phyloP scores from a whole-genome alignment of 257 asterid species.

The Solanum corneliomulleri region DNA sequence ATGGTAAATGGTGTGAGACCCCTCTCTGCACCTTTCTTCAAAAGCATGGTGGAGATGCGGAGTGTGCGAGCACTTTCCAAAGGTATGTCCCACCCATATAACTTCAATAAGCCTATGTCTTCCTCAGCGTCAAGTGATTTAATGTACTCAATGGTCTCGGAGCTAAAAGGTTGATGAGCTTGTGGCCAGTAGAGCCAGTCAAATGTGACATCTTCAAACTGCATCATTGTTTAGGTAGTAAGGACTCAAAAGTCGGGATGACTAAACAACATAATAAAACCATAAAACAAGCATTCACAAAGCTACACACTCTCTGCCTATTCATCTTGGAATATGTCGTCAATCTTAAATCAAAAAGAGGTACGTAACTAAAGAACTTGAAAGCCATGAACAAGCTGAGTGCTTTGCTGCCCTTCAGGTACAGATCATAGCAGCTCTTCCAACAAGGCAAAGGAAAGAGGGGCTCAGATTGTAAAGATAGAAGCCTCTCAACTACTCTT shows the following conservation, averaged over 20 bases:
- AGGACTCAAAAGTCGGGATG: neutral
- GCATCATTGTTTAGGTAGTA: neutral
- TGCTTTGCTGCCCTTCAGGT: neutral
- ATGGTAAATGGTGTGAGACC: slow-evolving; percentile 10
- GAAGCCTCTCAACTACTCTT: neutral
- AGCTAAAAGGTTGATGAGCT: slow-evolving; percentile 5
- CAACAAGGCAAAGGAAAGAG: neutral
- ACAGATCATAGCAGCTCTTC: neutral
- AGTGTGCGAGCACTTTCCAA: slow-evolving; percentile 9
- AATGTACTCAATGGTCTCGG: slow-evolving; percentile 6
- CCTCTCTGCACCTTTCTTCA: slow-evolving; percentile 13
- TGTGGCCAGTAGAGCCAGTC: slow-evolving; percentile 24
- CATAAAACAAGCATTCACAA: neutral
- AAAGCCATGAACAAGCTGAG: neutral
- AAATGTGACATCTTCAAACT: slow-evolving; percentile 18
- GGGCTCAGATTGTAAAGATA: neutral
- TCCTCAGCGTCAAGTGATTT: slow-evolving; percentile 11
- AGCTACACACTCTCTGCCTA: neutral
- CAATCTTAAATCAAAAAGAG: neutral
- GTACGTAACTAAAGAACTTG: neutral
- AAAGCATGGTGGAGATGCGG: slow-evolving; percentile 14
- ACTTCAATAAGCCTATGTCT: slow-evolving; percentile 14
- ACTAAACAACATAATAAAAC: neutral
- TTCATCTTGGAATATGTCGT: neutral
- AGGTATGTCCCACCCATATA: slow-evolving; percentile 12